Conservation (phyloP, 306 rosid genomes). For the Geum urbanum region DNA sequence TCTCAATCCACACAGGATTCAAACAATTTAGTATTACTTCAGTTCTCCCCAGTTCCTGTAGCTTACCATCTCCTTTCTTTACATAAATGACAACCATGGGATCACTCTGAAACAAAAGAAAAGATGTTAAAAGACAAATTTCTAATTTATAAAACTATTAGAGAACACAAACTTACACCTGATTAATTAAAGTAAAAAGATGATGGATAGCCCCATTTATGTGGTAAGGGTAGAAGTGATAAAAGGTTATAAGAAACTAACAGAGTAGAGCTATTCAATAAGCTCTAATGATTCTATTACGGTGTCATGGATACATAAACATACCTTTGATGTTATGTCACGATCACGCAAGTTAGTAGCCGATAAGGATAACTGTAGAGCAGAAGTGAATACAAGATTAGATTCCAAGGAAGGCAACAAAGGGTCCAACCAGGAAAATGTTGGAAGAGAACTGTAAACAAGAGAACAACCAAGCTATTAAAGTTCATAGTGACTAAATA, state of each 20-base stretch:
- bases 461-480: background rate
- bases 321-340: constrained; percentile 44
- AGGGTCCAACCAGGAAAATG: background rate
- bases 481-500: background rate
- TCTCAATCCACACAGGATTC: constrained; percentile 74
- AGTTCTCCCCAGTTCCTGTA: constrained; percentile 75
- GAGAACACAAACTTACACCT: no score
- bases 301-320: background rate
- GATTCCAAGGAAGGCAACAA: constrained; percentile 4
- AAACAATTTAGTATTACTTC: constrained; percentile 69
- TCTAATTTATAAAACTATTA: no score
- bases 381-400: constrained; percentile 23
- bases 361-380: constrained; percentile 60
- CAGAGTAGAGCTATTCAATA: background rate
- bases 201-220: background rate
- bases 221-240: background rate
- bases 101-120: constrained; percentile 49
- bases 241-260: background rate
- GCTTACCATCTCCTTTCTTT: constrained; percentile 53
- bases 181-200: no score
- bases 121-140: background rate
- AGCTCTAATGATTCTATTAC: background rate
- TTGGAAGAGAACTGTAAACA: background rate
- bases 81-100: constrained; percentile 62
- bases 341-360: constrained; percentile 59